Conservation (phyloP, 768 basidiomycete species). For the Kwoniella mangroviensis region DNA sequence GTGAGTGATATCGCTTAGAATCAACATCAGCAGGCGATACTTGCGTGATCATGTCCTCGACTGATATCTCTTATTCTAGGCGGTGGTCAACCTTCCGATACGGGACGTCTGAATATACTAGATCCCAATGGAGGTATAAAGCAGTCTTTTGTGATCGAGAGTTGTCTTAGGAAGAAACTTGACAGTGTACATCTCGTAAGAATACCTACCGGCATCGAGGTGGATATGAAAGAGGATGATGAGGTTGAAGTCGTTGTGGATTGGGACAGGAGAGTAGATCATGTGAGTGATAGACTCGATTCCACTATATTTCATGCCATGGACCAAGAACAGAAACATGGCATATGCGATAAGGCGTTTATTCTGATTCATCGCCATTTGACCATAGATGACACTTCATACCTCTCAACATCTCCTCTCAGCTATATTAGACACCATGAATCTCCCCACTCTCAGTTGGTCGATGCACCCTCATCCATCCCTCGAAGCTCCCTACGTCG, state of each 20-base stretch:
- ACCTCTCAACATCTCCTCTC: constrained; percentile 57
- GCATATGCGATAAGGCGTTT: too few relatives aligned
- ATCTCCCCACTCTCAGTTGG: constrained; percentile 54
- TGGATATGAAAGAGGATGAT: constrained; percentile 15
- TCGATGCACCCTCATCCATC: constrained; percentile 52
- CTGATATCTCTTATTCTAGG: constrained; percentile 27
- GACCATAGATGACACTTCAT: constrained; percentile 56
- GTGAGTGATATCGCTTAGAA: constrained; percentile 23
- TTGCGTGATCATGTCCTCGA: too few relatives aligned
- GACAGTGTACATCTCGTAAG: constrained; percentile 52
- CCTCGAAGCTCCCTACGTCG: constrained; percentile 53
- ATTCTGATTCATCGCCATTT: too few relatives aligned
- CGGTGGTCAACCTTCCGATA: constrained; percentile 56
- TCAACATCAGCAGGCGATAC: too few relatives aligned
- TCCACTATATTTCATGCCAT: too few relatives aligned
- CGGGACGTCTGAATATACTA: constrained; percentile 35
- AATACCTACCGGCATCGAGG: constrained; percentile 32
- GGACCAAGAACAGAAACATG: too few relatives aligned
- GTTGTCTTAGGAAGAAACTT: constrained; percentile 43
- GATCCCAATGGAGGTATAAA: constrained; percentile 30
- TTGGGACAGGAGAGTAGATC: constrained; percentile 55
- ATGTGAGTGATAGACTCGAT: too few relatives aligned
- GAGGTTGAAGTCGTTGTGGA: constrained; percentile 52
- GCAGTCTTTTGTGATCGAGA: constrained; percentile 39
- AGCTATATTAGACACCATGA: constrained; percentile 47